phyloP scores from a whole-genome alignment of 768 basidiomycete genomes.

The Tulasnella sp. region DNA sequence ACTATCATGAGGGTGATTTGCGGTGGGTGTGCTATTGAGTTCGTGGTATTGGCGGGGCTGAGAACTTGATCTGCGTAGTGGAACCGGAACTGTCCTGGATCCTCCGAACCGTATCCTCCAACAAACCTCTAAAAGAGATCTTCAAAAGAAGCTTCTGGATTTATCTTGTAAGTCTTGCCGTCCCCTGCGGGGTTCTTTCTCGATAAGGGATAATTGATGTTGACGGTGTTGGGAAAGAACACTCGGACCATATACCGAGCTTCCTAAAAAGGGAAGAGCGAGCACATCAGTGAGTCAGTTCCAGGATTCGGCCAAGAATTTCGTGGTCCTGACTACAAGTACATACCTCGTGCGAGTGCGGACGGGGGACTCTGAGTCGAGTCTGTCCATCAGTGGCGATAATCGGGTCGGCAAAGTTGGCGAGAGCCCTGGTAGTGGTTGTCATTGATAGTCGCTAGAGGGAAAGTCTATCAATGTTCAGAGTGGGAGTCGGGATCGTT shows the following conservation, averaged over 20 bases:
- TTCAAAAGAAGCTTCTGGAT: background rate
- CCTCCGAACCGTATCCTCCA: background rate
- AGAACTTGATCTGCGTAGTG: background rate
- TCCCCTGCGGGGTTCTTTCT: background rate
- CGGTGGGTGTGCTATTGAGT: background rate
- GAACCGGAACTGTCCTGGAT: background rate
- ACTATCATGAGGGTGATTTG: background rate
- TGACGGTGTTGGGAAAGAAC: background rate
- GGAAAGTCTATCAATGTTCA: too few species aligned
- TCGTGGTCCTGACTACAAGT: background rate
- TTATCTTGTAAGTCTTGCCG: background rate
- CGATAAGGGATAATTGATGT: background rate
- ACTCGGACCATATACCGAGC: background rate
- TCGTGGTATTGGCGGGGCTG: background rate
- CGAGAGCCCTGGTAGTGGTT: background rate
- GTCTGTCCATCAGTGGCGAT: conserved; percentile 4
- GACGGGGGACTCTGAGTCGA: background rate
- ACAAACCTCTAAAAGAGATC: background rate
- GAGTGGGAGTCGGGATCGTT: too few species aligned
- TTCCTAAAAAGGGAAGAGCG: background rate
- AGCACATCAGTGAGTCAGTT: background rate
- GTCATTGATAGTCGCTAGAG: background rate
- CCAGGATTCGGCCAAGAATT: background rate
- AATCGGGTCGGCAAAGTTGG: background rate
- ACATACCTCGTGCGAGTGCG: conserved; percentile 7